These are phyloP conservation scores for Paramecium caudatum DNA, from an alignment of 73 alveolate species.

Conservation along the genomic window DNA sequence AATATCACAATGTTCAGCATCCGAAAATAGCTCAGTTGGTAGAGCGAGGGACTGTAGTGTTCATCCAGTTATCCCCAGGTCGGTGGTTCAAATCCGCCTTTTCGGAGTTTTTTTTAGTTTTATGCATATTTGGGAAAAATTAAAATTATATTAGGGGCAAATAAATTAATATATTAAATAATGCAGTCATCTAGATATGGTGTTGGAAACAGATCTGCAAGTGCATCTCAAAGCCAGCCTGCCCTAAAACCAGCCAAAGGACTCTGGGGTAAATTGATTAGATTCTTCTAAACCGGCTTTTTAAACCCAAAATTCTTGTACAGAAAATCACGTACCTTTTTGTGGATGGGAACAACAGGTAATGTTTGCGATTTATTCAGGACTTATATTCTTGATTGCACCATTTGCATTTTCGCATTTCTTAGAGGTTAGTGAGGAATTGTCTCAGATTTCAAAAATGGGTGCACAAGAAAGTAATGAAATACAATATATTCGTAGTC, in stretches of 20 bases:
- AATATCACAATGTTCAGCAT: not conserved
- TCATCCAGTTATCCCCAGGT: constrained; percentile 72
- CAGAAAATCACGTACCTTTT: constrained; percentile 2
- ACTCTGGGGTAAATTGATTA: constrained; percentile 50
- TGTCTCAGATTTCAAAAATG: constrained; percentile 31
- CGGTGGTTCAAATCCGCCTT: constrained; percentile 75
- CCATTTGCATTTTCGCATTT: constrained; percentile 66
- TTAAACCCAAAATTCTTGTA: constrained; percentile 5
- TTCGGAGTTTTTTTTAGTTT: not conserved
- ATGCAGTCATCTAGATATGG: constrained; percentile 42
- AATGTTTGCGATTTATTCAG: not conserved
- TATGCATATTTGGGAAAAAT: not conserved
- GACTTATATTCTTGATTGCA: constrained; percentile 45
- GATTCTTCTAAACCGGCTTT: constrained; percentile 59
- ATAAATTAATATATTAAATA: constrained; percentile 5
- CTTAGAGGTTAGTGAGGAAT: constrained; percentile 65
- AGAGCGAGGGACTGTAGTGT: constrained; percentile 76
- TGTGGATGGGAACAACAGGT: constrained; percentile 71
- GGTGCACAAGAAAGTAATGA: constrained; percentile 27
- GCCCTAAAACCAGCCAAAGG: constrained; percentile 39
- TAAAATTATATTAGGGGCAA: constrained; percentile 30
- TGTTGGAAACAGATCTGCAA: constrained; percentile 44
- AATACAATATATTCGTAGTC: not conserved
- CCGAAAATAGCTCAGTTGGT: constrained; percentile 73
- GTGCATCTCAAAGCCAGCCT: constrained; percentile 11